These are phyloP conservation scores for Eucalyptus grandis DNA, from an alignment of 345 rosid species.

Conservation along the genomic window DNA sequence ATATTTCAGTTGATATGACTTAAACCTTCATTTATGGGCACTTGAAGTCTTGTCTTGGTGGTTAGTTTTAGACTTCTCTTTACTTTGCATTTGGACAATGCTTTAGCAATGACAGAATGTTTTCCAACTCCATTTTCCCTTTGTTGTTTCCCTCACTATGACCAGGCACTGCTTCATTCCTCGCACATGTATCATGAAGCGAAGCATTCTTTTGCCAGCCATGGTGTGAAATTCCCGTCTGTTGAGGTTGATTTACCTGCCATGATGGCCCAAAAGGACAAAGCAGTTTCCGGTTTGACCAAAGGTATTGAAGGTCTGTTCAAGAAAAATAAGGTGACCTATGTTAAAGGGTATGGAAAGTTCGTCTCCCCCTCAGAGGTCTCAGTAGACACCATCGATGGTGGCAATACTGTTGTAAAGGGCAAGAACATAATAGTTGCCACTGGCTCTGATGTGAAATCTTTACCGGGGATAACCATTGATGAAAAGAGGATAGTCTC, in stretches of 20 bases:
- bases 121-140: neutral
- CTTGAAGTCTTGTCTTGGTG: neutral
- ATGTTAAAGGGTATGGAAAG: constrained; percentile 95
- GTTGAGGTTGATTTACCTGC: constrained; percentile 95
- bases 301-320: constrained; percentile 92
- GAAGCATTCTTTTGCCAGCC: constrained; percentile 65
- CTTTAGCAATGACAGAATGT: neutral
- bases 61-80: neutral
- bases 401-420: constrained; percentile 63
- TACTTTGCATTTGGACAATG: neutral
- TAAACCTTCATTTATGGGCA: neutral
- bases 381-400: constrained; percentile 80
- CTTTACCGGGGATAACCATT: constrained; percentile 88
- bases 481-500: constrained; percentile 94
- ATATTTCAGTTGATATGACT: neutral
- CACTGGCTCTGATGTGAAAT: constrained; percentile 93
- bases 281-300: constrained; percentile 78
- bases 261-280: constrained; percentile 96
- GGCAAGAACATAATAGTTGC: constrained; percentile 92
- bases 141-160: neutral
- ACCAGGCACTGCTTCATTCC: constrained; percentile 96
- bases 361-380: constrained; percentile 79
- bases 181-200: constrained; percentile 99
- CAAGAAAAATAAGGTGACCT: constrained; percentile 94
- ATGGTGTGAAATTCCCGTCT: constrained; percentile 81